These are phyloP conservation scores for Arachnopeziza araneosa DNA, from an alignment of 2,329 filamentous ascomycete species.

Conservation along the genomic window DNA sequence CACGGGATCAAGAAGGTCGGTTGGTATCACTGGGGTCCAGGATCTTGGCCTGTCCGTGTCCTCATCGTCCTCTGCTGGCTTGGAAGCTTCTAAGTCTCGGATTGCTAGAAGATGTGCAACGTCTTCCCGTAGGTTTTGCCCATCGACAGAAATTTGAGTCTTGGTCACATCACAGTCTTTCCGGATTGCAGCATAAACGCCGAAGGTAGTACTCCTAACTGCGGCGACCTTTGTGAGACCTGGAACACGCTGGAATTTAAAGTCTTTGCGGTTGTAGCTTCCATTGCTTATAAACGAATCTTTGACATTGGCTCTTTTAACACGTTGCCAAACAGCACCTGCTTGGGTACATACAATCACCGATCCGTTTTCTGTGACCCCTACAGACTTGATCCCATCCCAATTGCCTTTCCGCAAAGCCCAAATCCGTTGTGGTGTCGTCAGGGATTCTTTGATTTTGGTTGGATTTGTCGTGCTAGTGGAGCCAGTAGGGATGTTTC, in stretches of 20 bases:
- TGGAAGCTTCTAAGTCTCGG: slow-evolving; percentile 46
- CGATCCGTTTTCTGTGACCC: slow-evolving; percentile 85
- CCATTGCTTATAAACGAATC: slow-evolving; percentile 43
- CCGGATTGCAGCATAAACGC: slow-evolving; percentile 82
- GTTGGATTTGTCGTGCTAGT: slow-evolving; percentile 85
- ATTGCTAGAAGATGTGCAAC: slow-evolving; percentile 66
- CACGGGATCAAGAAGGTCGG: slow-evolving; percentile 46
- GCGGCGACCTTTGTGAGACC: slow-evolving; percentile 79
- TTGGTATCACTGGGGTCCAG: slow-evolving; percentile 40
- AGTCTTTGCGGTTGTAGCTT: slow-evolving; percentile 71
- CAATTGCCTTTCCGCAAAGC: slow-evolving; percentile 62
- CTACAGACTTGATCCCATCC: slow-evolving; percentile 79
- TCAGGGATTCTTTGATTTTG: slow-evolving; percentile 81
- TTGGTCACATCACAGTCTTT: slow-evolving; percentile 78
- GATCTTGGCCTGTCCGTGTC: slow-evolving; percentile 38
- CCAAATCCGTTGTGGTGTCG: slow-evolving; percentile 78
- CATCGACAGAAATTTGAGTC: slow-evolving; percentile 60
- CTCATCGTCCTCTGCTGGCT: slow-evolving; percentile 33
- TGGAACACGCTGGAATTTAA: slow-evolving; percentile 90
- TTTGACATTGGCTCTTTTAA: slow-evolving; percentile 77
- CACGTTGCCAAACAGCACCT: slow-evolving; percentile 86
- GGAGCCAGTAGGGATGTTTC: slow-evolving; percentile 54
- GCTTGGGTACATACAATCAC: slow-evolving; percentile 91
- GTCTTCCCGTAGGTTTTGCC: slow-evolving; percentile 69
- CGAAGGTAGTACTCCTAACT: slow-evolving; percentile 83